Conservation (phyloP, 2,329 filamentous ascomycete species). For the Fusarium temperatum region DNA sequence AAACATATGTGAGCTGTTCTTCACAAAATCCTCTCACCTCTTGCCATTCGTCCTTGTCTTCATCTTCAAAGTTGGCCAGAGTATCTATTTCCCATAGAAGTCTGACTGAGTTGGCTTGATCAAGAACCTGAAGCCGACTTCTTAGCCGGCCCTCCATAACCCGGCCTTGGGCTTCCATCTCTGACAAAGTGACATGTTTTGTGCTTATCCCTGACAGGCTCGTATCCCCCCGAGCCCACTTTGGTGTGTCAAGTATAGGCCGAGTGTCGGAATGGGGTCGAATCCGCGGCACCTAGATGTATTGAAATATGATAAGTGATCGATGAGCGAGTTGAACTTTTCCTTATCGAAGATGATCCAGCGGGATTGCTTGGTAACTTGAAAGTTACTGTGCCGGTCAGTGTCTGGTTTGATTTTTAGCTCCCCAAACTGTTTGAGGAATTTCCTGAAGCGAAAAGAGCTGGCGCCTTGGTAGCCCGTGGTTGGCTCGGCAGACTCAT, state of each 20-base stretch:
- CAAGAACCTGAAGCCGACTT: not conserved
- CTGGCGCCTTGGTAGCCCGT: not conserved
- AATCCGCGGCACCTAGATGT: fast-evolving
- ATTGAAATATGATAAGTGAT: not conserved
- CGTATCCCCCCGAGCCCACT: fast-evolving
- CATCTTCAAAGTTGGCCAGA: fast-evolving
- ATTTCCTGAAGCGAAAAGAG: fast-evolving
- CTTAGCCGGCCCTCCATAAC: not conserved
- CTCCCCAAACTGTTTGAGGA: not conserved
- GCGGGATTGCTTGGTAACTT: not conserved
- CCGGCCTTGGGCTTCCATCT: not conserved
- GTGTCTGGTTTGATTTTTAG: not conserved
- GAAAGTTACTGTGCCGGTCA: too few relatives aligned
- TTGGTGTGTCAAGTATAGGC: not conserved
- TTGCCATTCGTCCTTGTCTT: not conserved
- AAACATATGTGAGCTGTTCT: not conserved
- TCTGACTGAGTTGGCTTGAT: too few relatives aligned
- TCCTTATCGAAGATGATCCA: not conserved
- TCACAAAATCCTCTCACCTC: not conserved
- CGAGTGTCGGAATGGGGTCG: not conserved
- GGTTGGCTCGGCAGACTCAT: not conserved
- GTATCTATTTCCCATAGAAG: not conserved
- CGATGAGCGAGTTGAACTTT: not conserved
- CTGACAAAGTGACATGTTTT: fast-evolving
- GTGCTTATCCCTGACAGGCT: fast-evolving